phyloP scores from a whole-genome alignment of 2,329 filamentous ascomycete genomes.

The Neonectria hederae region DNA sequence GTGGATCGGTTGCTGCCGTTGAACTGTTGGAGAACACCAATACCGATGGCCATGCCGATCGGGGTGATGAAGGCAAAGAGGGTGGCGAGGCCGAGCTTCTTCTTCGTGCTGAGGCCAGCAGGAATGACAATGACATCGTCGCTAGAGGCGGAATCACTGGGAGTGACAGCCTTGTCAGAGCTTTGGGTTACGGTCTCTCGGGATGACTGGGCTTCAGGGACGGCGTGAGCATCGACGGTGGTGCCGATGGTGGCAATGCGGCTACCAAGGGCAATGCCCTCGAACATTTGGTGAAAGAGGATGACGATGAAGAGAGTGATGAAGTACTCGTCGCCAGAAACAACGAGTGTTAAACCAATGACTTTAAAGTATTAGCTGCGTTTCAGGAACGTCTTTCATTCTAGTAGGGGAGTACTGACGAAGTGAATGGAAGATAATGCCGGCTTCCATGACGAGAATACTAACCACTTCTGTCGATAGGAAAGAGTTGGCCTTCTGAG shows the following conservation, averaged over 20 bases:
- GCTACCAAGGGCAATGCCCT: constrained; percentile 77
- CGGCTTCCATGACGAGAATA: constrained; percentile 76
- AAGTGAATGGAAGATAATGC: constrained; percentile 79
- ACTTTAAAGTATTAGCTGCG: constrained; percentile 51
- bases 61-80: constrained; percentile 78
- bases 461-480: constrained; percentile 62
- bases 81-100: constrained; percentile 69
- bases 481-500: constrained; percentile 39
- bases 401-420: constrained; percentile 52
- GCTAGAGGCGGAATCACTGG: constrained; percentile 34
- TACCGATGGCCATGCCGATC: constrained; percentile 82
- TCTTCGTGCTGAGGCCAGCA: constrained; percentile 49
- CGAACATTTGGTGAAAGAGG: constrained; percentile 82
- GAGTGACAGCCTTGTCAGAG: constrained; percentile 41
- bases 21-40: constrained; percentile 74
- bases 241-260: constrained; percentile 70
- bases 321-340: constrained; percentile 65
- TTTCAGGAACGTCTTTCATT: not conserved
- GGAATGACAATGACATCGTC: constrained; percentile 23
- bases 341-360: constrained; percentile 71
- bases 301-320: constrained; percentile 72
- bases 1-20: constrained; percentile 78
- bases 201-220: constrained; percentile 35
- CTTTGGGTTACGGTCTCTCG: constrained; percentile 31
- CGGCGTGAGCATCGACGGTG: constrained; percentile 25